Evolutionary conservation across 2,329 filamentous ascomycete genomes (phyloP).

Genomic region (Escovopsis weberi): DNA sequence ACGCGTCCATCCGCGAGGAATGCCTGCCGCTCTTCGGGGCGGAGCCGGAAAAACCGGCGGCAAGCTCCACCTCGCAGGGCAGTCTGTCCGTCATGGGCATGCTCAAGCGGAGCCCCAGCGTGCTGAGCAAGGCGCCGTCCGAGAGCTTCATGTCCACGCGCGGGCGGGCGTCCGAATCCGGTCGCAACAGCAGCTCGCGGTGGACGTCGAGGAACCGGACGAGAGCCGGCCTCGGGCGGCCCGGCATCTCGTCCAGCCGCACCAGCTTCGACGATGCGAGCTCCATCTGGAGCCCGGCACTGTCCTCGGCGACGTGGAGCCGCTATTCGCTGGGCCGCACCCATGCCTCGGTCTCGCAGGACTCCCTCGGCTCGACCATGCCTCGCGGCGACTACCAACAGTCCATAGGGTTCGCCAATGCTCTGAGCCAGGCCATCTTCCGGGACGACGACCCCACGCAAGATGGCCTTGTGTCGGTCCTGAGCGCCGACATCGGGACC

Average conservation of each 20-base stretch:
- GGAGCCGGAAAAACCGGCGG: constrained; percentile 28
- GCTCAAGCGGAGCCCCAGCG: constrained; percentile 76
- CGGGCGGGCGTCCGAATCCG: constrained; percentile 51
- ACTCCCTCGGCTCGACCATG: constrained; percentile 69
- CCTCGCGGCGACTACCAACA: constrained; percentile 77
- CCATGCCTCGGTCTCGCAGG: constrained; percentile 80
- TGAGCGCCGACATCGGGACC: constrained; percentile 42
- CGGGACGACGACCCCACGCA: constrained; percentile 60
- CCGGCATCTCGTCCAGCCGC: constrained; percentile 75
- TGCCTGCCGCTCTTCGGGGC: constrained; percentile 76
- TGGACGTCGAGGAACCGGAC: constrained; percentile 83
- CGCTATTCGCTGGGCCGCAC: constrained; percentile 85
- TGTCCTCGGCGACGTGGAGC: constrained; percentile 89
- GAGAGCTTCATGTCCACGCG: constrained; percentile 58
- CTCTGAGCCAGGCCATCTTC: constrained; percentile 90
- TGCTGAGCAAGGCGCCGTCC: constrained; percentile 84
- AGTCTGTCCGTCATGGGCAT: constrained; percentile 61
- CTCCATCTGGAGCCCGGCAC: constrained; percentile 75
- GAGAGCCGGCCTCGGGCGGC: constrained; percentile 56
- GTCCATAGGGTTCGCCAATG: constrained; percentile 94
- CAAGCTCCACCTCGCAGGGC: constrained; percentile 32
- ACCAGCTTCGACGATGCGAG: constrained; percentile 88
- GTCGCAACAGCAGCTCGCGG: constrained; percentile 41
- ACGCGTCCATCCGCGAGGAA: constrained; percentile 74
- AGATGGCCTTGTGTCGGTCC: constrained; percentile 31